These are phyloP conservation scores for Arxiozyma bovina DNA, from an alignment of 1,139 yeast species.

Conservation along the genomic window DNA sequence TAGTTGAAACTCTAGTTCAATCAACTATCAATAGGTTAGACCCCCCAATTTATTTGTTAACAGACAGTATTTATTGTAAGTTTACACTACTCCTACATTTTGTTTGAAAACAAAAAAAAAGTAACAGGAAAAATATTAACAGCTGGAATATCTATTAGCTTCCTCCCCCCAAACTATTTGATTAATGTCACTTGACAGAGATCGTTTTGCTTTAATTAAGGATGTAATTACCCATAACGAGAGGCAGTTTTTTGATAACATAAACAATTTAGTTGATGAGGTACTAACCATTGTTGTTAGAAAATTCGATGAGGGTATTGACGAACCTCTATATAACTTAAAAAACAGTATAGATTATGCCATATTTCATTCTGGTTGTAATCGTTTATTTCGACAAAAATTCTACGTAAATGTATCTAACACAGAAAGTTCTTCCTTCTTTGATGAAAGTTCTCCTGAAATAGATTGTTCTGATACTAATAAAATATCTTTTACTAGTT, in stretches of 20 bases:
- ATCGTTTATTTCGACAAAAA: background rate
- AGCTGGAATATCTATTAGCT: background rate
- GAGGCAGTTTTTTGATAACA: background rate
- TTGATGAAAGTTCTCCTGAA: background rate
- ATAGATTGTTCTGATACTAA: background rate
- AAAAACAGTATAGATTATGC: background rate
- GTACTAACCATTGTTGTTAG: background rate
- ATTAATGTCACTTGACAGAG: background rate
- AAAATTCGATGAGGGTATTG: background rate
- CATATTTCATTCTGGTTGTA: background rate
- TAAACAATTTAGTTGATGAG: background rate
- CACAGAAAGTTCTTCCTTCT: background rate
- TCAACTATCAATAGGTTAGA: too few relatives aligned
- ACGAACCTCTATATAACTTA: background rate
- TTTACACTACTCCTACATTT: too few relatives aligned
- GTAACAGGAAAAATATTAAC: background rate
- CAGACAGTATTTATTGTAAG: too few relatives aligned
- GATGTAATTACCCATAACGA: background rate
- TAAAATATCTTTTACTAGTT: background rate
- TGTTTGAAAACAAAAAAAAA: too few relatives aligned
- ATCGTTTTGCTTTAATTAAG: background rate
- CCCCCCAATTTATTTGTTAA: too few relatives aligned
- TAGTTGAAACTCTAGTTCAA: too few relatives aligned
- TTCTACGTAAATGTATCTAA: background rate
- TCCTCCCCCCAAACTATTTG: background rate